Base-by-base conservation (phyloP, 2,329 filamentous ascomycete genomes). In the Fusarium lateritium region DNA sequence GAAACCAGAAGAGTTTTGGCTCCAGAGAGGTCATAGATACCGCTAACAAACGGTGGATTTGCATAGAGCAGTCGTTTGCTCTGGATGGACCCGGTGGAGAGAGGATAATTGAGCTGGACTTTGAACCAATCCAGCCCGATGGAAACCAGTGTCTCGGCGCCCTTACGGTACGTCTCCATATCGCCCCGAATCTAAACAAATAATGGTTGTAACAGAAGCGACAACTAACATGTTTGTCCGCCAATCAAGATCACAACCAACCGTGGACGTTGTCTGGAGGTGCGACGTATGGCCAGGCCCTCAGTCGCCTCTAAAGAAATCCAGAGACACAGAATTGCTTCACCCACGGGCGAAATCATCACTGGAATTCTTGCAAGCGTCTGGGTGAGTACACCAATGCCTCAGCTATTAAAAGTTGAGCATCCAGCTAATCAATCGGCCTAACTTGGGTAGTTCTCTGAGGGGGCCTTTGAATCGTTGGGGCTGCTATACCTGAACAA, bases 71-170 rank as follows among this genome's bases (percentile, higher is more conserved):
- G 22, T 63, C 62, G 3, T 7, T 59, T 22, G n/a, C 34, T 1
- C 14, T 66, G 13, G 31, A 65, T 42, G 63, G 60, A 2, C 21
- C 63, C 3, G 45, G 45, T 1, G 63, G 63, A 2, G 63, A 65
- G 17, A 51, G 60, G 24, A 56, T 67, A 24, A 15, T n/a, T 5
- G 19, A 11, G 7, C 2, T 51, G 5, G 13, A 7, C 1, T 47
- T 45, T 28, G 8, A 5, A 4, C 36, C 8, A 13, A 7, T 9
- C 11, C 1, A n/a, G 0, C 9, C 14, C 2, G 14, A 2, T 15
- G 7, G 10, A 6, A 33, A 6, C 10, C 9, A 19, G 2, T 1
- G 10, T 11, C 6, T 22, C 6, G n/a, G 26, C 3, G 11, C 9
- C 7, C 5, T 42, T 6, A 34, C 3, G 34, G 53, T 46, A 38